Percentiles rank a stretch among this genome's conserved stretches.
These are phyloP conservation scores for Globisporangium iwayamae DNA, from an alignment of 352 stramenopile genomes.

Conservation along the genomic window DNA sequence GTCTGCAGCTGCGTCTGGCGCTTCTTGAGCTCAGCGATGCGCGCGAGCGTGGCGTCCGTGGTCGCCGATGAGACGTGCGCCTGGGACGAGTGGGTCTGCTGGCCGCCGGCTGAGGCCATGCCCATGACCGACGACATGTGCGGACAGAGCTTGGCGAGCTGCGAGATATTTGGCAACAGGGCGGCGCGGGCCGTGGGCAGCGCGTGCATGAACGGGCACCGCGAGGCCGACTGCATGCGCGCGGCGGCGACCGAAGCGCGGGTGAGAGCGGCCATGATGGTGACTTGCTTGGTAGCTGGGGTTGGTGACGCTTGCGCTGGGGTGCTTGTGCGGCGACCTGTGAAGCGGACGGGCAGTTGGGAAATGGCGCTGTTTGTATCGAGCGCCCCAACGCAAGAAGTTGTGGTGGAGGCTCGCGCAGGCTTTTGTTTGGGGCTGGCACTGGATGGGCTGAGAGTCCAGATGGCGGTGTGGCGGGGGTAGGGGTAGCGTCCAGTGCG, in stretches of 20 bases:
- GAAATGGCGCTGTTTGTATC: constrained; percentile 26
- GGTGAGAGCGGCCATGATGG: constrained; percentile 53
- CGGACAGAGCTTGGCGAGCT: constrained; percentile 81
- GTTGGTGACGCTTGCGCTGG: background rate
- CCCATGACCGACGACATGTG: constrained; percentile 85
- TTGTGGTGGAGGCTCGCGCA: constrained; percentile 12
- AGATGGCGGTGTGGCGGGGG: background rate
- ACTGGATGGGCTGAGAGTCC: background rate
- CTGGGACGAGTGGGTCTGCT: constrained; percentile 36
- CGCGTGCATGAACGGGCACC: constrained; percentile 84
- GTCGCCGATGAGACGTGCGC: constrained; percentile 50
- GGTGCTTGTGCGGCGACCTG: background rate
- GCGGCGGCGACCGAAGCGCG: constrained; percentile 63
- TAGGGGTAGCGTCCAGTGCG: background rate
- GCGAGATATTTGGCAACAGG: constrained; percentile 81
- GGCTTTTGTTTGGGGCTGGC: background rate
- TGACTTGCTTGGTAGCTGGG: background rate
- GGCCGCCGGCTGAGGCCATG: constrained; percentile 37
- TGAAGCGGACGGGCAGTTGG: constrained; percentile 25
- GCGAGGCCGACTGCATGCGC: constrained; percentile 66
- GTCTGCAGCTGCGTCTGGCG: constrained; percentile 33
- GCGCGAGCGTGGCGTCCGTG: constrained; percentile 65
- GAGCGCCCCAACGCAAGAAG: background rate
- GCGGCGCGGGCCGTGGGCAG: constrained; percentile 67
- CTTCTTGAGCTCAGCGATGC: constrained; percentile 68